phyloP scores from a whole-genome alignment of 2,329 filamentous ascomycete species.

The Aspergillus pseudotamarii region DNA sequence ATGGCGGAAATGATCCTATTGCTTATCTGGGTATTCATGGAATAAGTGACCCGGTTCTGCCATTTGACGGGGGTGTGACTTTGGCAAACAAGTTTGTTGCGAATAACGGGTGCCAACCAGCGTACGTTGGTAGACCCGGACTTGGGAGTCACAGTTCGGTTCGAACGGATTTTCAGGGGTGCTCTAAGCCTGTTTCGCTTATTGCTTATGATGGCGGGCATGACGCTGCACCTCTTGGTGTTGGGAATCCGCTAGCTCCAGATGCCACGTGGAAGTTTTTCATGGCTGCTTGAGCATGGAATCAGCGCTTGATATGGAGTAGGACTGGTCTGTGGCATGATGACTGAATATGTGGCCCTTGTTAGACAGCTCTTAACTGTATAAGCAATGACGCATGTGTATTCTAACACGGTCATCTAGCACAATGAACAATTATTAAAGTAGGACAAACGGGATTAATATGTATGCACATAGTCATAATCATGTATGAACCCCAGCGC shows the following conservation, averaged over 20 bases:
- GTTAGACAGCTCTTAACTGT: too few species aligned
- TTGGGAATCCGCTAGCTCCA: slow-evolving; percentile 15
- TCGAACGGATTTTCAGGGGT: slow-evolving; percentile 17
- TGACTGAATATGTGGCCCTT: too few species aligned
- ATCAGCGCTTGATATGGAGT: too few species aligned
- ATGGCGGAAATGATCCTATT: slow-evolving; percentile 43
- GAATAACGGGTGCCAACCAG: slow-evolving; percentile 40
- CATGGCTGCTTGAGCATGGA: slow-evolving; percentile 7
- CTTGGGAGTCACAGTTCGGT: slow-evolving; percentile 10
- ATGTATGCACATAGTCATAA: slow-evolving; percentile 23
- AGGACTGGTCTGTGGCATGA: too few species aligned
- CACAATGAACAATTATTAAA: too few species aligned
- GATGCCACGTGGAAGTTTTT: slow-evolving; percentile 22
- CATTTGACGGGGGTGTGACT: slow-evolving; percentile 36
- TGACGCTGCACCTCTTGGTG: slow-evolving; percentile 16
- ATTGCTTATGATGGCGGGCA: slow-evolving; percentile 21
- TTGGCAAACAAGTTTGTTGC: slow-evolving; percentile 44
- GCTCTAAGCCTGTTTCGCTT: slow-evolving; percentile 17
- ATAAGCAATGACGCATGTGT: too few species aligned
- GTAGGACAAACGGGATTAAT: too few species aligned
- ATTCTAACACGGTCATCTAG: too few species aligned
- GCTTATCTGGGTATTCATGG: slow-evolving; percentile 48
- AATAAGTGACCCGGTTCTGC: slow-evolving; percentile 40
- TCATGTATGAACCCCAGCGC: slow-evolving; percentile 18
- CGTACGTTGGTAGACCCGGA: slow-evolving; percentile 7